These are phyloP conservation scores for Angomonas deanei DNA, from an alignment of 208 protist genomes.

Conservation along the genomic window DNA sequence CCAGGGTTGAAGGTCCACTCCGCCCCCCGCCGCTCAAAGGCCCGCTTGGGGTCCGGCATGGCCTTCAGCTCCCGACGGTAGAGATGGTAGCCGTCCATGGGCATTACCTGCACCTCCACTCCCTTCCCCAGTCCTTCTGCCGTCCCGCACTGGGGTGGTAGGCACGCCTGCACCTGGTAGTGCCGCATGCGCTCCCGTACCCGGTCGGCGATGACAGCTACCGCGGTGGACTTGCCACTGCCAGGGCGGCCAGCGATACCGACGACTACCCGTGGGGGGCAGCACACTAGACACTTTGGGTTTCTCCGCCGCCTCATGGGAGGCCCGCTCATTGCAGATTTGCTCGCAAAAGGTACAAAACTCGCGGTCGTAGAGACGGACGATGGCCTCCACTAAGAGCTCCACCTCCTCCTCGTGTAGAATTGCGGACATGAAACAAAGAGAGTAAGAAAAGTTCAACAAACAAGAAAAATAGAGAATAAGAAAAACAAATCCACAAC, in stretches of 20 bases:
- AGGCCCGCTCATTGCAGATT: not conserved
- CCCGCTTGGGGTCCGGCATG: slow-evolving; percentile 55
- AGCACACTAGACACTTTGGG: slow-evolving; percentile 9
- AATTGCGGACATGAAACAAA: slow-evolving; percentile 3
- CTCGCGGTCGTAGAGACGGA: slow-evolving; percentile 1
- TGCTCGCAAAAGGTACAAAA: not conserved
- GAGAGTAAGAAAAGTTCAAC: slow-evolving; percentile 9
- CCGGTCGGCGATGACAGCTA: slow-evolving; percentile 27
- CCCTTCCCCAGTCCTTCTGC: not conserved
- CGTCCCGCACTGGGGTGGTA: slow-evolving; percentile 8
- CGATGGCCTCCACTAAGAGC: slow-evolving; percentile 15
- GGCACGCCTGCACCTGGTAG: slow-evolving; percentile 13
- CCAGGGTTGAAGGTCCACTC: slow-evolving; percentile 78
- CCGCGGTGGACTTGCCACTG: slow-evolving; percentile 64
- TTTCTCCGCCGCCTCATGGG: not conserved
- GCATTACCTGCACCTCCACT: slow-evolving; percentile 51
- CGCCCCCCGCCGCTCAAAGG: slow-evolving; percentile 52
- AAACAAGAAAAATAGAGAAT: slow-evolving; percentile 6
- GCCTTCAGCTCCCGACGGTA: slow-evolving; percentile 36
- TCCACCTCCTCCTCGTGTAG: slow-evolving; percentile 7
- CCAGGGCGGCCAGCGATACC: slow-evolving; percentile 70
- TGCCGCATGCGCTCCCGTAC: slow-evolving; percentile 19
- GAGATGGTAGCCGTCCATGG: slow-evolving; percentile 83
- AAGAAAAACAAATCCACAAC: not conserved
- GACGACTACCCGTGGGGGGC: slow-evolving; percentile 46